Evolutionary conservation across 352 stramenopile genomes (phyloP), one percentile per base, ranked within the genome.

Genomic region (Pythium phragmitis): DNA sequence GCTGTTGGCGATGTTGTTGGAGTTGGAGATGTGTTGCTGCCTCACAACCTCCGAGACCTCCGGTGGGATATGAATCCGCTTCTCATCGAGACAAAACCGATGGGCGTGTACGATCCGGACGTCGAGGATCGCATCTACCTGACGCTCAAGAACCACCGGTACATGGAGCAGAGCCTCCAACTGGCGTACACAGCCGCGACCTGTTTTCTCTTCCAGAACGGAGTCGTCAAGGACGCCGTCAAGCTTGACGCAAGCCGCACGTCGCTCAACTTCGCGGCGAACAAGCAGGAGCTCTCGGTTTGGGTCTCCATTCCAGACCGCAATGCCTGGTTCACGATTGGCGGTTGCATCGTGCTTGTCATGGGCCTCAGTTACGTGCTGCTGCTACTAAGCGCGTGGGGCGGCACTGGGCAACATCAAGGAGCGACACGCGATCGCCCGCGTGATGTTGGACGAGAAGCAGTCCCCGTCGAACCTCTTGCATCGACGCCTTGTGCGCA

Each of bases 311-410:
- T 53, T 2, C 60, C 60, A 0, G 21, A 50, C 33, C 33, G 13
- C 17, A 67, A 67, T 30, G 52, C 52, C 13, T 60, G 51, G 52
- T 52, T 67, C 34, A 62, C 60, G 5, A 14, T 57, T 7, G 60
- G 26, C 5, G 60, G 60, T 3, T 67, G 60, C 39, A 33, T 30
- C 9, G 17, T 56, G 19, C 45, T 66, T 2, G 26, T 60, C 7
- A 8, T 36, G 3, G 23, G 50, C 19, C 59, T 66, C 23, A 5
- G 7, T 3, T 11, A 8, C 1, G 46, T 57, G 8, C 23, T 61
- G 33, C n/a, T 51, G 16, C 13, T 23, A 6, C 45, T 28, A n/a
- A 12, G 46, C 6, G 47, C 28, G 45, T 17, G 19, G n/a, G 9
- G 8, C 4, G 37, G 23, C 36, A 3, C 21, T 60, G 4, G 51